Conservation (phyloP, 352 stramenopile genomes). For the Aphanomyces astaci region DNA sequence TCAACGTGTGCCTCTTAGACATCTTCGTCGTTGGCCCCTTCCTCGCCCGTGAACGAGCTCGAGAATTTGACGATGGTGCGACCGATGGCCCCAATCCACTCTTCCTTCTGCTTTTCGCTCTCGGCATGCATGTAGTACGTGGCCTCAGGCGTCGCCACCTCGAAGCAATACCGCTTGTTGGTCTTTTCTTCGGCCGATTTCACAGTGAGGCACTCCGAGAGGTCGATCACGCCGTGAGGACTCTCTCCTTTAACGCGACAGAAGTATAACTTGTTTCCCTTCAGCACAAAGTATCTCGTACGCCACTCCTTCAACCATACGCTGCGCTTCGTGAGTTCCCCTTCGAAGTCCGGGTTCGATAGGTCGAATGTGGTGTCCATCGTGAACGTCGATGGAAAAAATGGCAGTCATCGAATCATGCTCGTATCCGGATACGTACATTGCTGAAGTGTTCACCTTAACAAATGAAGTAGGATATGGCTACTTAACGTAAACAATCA, state of each 20-base stretch:
- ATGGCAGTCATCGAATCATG: neutral
- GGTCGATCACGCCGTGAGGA: conserved; percentile 83
- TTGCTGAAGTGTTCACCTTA: neutral
- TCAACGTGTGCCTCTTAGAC: conserved; percentile 11
- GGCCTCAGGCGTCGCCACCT: conserved; percentile 81
- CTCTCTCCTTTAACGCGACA: conserved; percentile 58
- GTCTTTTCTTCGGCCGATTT: conserved; percentile 89
- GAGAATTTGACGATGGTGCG: conserved; percentile 97
- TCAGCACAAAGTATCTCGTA: conserved; percentile 86
- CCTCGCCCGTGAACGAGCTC: conserved; percentile 92
- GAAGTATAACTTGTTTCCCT: conserved; percentile 89
- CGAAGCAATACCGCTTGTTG: conserved; percentile 87
- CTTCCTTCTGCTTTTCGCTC: conserved; percentile 87
- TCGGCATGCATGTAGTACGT: conserved; percentile 90
- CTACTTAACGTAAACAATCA: too few relatives aligned
- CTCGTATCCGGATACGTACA: neutral
- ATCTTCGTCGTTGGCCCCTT: conserved; percentile 54
- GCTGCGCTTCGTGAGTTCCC: conserved; percentile 85
- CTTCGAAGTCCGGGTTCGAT: conserved; percentile 79
- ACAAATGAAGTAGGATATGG: neutral
- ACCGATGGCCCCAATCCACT: conserved; percentile 93
- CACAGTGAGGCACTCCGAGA: conserved; percentile 85
- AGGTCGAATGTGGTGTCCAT: conserved; percentile 43
- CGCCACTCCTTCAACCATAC: conserved; percentile 89
- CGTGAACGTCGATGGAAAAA: neutral